Evolutionary conservation across 176 grass and related monocot genomes (phyloP), one percentile per base, ranked within the genome.

Genomic region (Oryza punctata): DNA sequence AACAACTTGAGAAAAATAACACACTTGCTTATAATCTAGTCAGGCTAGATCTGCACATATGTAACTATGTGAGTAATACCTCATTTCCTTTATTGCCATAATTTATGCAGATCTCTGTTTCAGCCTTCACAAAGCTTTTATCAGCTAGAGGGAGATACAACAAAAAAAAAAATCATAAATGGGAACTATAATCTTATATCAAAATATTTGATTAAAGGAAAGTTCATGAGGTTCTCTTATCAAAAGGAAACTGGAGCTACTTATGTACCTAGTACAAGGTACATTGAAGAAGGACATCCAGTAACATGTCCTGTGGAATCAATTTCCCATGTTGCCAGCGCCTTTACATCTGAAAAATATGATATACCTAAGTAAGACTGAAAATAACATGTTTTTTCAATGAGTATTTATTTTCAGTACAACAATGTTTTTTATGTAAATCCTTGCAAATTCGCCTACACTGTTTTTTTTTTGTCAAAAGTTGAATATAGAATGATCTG

Each of bases 31-130:
- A 28, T 65, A 78, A 78, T 65, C n/a, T 1, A 27, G 70, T 21
- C 35, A 70, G 40, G 0, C 2, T 78, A 88, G 54, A 66, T 65
- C 11, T 52, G 12, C 7, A 76, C 60, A 78, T 32, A 69, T 69
- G 50, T 27, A 46, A 25, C 21, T 71, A 15, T 70, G 65, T 35
- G 75, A 82, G 64, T 87, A 65, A 57, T 70, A 95, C 96, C 96
- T 98, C 96, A 75, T 98, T 98, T 84, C 96, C 92, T 91, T 98
- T 98, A 80, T 93, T 95, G 50, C 96, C 96, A 75, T 98, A 98
- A 76, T 90, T 98, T 87, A 98, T 98, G 63, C 75, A 69, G 84
- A 98, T 91, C 89, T 98, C 96, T 86, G 90, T 81, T 50, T 79
- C 92, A 88, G 81, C 26, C 70, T 84, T 84, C 84, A 86, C 59